Evolutionary conservation across 768 basidiomycete genomes (phyloP), one percentile per base, ranked within the genome.

Genomic region (Basidioascus undulatus): DNA sequence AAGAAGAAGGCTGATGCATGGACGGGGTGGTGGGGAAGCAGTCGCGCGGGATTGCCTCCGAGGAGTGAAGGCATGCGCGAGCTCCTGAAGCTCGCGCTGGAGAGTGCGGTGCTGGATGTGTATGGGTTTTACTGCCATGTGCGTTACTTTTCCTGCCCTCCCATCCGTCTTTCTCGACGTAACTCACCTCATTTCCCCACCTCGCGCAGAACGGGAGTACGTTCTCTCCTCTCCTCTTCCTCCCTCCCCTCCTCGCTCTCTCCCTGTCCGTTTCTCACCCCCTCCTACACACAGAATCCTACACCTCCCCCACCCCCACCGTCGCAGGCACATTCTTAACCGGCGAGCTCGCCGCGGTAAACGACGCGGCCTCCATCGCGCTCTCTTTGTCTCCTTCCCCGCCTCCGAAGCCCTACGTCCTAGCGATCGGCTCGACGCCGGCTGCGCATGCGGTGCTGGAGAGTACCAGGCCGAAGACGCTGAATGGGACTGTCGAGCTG

Each of bases 381-480:
- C 52, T 73, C 24, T 60, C 63, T 30, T 55, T 68, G 37, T 24
- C 27, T 16, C 13, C 34, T 26, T 3, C 25, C 5, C 43, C 53
- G 31, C 56, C 63, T 40, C 59, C 61, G 6, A 56, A 61, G 28
- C 65, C 68, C 5, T 82, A 77, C 49, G 66, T 79, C 2, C 59
- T 86, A 27, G 76, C 76, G 2, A 73, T 84, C 2, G 81, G 82
- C 18, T 76, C 80, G n/a, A 84, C 82, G 3, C 82, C 82, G 2
- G 74, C 81, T 3, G 82, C 81, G 0, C 77, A 83, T 52, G 74
- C 75, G 9, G 78, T n/a, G n/a, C n/a, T n/a, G n/a, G n/a, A n/a
- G n/a, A n/a, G n/a, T n/a, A n/a, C n/a, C n/a, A n/a, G n/a, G n/a
- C n/a, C n/a, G n/a, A n/a, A n/a, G n/a, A n/a, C n/a, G n/a, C n/a